Base-by-base conservation (phyloP, 2,329 filamentous ascomycete genomes). In the Periconia sp. region DNA sequence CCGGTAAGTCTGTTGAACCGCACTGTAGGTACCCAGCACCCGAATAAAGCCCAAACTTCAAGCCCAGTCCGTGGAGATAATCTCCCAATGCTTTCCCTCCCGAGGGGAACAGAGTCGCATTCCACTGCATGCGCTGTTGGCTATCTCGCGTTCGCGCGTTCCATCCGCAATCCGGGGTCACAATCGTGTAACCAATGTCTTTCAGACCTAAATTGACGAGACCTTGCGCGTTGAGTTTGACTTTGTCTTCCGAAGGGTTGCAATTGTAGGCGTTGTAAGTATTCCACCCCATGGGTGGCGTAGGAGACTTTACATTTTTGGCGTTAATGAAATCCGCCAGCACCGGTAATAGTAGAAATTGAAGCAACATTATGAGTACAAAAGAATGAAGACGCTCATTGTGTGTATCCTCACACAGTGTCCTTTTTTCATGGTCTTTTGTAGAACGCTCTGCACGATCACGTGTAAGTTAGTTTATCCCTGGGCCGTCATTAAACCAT, bases 121-220 rank as follows among this genome's bases (percentile, higher is more conserved):
- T 81, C 77, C 80, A 85, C 13, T 79, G 77, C 2, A 83, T 68
- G 18, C 73, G 73, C 1, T 78, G 79, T 10, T 82, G 67, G 0
- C 70, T 63, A 37, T 80, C 55, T 49, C 75, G 67, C 33, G 75
- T 61, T 2, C 66, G 54, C 3, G 73, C 65, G 6, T 70, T 77
- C 85, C 84, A 87, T 0, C 85, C 84, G 50, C 83, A 86, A 59
- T 87, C 85, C 0, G 79, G 77, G 0, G 81, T 83, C 31, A 85
- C 79, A 51, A 80, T 79, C 1, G 71, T 76, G 60, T 87, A 87
- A 6, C 85, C 84, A 0, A 81, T 69, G 2, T 77, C 73, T 0
- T 75, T 74, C 1, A 85, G 74, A 0, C 81, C 82, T 0, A 81
- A 70, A 42, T 81, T 77, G 0, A 84, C 74, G 0, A 86, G 66